phyloP scores from a whole-genome alignment of 1,284 basidiomycete species.

The Trichosporon faecale region DNA sequence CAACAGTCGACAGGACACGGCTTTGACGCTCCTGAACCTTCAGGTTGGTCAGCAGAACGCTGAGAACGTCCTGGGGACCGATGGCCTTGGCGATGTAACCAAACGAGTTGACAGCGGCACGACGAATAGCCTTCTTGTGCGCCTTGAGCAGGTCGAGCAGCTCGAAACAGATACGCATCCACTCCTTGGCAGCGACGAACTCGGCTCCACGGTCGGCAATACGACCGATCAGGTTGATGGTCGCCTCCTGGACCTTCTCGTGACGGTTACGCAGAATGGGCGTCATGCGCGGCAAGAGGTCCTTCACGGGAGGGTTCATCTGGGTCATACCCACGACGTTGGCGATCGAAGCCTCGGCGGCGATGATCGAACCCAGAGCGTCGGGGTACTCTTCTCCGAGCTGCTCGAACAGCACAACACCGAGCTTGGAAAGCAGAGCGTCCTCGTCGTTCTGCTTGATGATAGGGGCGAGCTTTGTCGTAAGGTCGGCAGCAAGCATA shows the following conservation, averaged over 20 bases:
- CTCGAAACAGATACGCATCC: conserved; percentile 99
- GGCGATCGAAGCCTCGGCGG: conserved; percentile 95
- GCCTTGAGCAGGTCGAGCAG: conserved; percentile 95
- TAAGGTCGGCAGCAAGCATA: conserved; percentile 96
- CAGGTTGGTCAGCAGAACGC: conserved; percentile 92
- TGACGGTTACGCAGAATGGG: conserved; percentile 98
- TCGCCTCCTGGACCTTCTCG: conserved; percentile 99
- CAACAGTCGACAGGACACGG: conserved; percentile 97
- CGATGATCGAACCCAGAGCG: conserved; percentile 96
- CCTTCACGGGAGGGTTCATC: conserved; percentile 99
- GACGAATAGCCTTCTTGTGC: conserved; percentile 97
- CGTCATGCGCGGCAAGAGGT: conserved; percentile 97
- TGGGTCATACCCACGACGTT: conserved; percentile 99
- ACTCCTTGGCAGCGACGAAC: conserved; percentile 96
- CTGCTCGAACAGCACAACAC: conserved; percentile 96
- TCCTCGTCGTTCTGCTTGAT: conserved; percentile 99
- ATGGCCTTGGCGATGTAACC: conserved; percentile 99
- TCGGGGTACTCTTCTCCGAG: conserved; percentile 99
- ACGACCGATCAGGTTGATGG: conserved; percentile 98
- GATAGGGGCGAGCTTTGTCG: conserved; percentile 88
- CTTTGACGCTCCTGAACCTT: conserved; percentile 98
- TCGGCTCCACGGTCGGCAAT: conserved; percentile 98
- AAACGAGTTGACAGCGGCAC: conserved; percentile 98
- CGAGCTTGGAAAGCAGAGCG: conserved; percentile 89
- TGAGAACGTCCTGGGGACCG: conserved; percentile 97